Conservation (phyloP, 1,284 basidiomycete species). For the Boletellus dicymbophilus region DNA sequence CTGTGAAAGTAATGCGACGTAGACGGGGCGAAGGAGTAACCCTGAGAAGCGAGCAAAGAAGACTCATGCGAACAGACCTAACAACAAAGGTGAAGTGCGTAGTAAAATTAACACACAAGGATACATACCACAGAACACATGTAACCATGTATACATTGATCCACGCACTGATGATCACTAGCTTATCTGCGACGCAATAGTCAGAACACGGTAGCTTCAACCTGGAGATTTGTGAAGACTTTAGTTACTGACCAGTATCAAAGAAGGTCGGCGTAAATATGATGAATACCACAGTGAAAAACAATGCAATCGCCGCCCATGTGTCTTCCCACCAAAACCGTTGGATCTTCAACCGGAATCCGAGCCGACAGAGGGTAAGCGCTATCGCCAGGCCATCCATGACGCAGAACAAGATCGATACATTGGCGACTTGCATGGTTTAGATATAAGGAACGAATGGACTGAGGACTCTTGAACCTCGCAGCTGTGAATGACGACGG, state of each 20-base stretch:
- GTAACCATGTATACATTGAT: slow-evolving; percentile 11
- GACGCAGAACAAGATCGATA: slow-evolving; percentile 8
- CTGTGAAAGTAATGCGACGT: not conserved
- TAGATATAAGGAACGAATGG: not conserved
- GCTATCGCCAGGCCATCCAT: slow-evolving; percentile 2
- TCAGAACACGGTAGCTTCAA: not conserved
- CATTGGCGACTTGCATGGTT: not conserved
- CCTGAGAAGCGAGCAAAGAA: slow-evolving; percentile 14
- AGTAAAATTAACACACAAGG: not conserved
- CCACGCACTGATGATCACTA: not conserved
- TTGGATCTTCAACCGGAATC: slow-evolving; percentile 12
- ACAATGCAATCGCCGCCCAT: slow-evolving; percentile 13
- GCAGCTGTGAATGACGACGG: not conserved
- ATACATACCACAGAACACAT: slow-evolving; percentile 9
- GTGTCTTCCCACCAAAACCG: slow-evolving; percentile 26
- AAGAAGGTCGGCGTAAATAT: not conserved
- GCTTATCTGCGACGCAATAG: not conserved
- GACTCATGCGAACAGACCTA: slow-evolving; percentile 19
- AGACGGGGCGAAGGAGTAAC: not conserved
- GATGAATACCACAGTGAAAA: slow-evolving; percentile 3
- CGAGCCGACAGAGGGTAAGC: slow-evolving; percentile 17
- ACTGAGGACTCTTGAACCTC: not conserved
- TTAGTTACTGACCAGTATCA: not conserved
- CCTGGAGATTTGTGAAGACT: not conserved
- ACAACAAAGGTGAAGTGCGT: not conserved